Conservation (phyloP, 805 yeast genomes). For the Cyberlindnera xishuangbannaensis region DNA sequence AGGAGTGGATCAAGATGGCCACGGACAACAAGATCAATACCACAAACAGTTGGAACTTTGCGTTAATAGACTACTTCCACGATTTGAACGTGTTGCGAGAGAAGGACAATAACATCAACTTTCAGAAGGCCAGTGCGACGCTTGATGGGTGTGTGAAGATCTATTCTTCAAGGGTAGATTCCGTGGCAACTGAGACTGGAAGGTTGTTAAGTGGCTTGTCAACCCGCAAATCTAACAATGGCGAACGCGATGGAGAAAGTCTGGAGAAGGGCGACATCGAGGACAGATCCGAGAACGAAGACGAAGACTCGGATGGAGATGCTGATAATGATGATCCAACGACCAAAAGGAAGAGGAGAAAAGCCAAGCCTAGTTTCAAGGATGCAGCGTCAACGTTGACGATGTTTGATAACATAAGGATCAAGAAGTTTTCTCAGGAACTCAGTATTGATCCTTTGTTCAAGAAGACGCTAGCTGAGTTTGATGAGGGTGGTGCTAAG, state of each 20-base stretch:
- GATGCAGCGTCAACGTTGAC: slow-evolving; percentile 40
- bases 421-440: slow-evolving; percentile 58
- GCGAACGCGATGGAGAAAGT: slow-evolving; percentile 13
- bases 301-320: slow-evolving; percentile 22
- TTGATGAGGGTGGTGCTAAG: slow-evolving; percentile 81
- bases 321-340: slow-evolving; percentile 2
- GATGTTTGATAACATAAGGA: slow-evolving; percentile 42
- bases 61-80: slow-evolving; percentile 85
- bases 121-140: slow-evolving; percentile 86
- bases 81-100: slow-evolving; percentile 71
- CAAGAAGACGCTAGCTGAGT: slow-evolving; percentile 67
- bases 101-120: slow-evolving; percentile 72
- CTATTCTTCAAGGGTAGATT: slow-evolving; percentile 87
- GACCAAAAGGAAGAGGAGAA: slow-evolving; percentile 3
- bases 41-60: slow-evolving; percentile 84
- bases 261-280: slow-evolving; percentile 19
- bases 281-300: slow-evolving; percentile 19
- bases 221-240: slow-evolving; percentile 17
- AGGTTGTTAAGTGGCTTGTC: slow-evolving; percentile 73
- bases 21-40: slow-evolving; percentile 59
- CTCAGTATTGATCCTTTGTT: slow-evolving; percentile 67
- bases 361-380: slow-evolving; percentile 20
- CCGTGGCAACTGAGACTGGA: slow-evolving; percentile 88
- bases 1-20: slow-evolving; percentile 27
- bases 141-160: slow-evolving; percentile 93